phyloP scores from a whole-genome alignment of 179 eudicot species.

The Patellifolia procumbens region DNA sequence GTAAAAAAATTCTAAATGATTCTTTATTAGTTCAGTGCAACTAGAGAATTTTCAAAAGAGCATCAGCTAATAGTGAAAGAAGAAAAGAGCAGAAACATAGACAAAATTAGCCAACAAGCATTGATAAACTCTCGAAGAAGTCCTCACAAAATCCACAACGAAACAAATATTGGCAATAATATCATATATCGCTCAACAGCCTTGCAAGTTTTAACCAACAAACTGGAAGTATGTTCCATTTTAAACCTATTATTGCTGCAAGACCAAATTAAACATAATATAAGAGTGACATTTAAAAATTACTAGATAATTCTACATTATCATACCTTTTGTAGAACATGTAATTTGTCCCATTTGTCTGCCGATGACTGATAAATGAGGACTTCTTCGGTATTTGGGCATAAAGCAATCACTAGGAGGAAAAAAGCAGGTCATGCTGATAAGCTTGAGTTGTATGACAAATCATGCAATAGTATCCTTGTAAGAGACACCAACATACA shows the following conservation, averaged over 20 bases:
- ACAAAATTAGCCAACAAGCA: background rate
- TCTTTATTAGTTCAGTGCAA: background rate
- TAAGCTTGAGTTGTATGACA: constrained; percentile 3
- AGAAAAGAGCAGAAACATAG: background rate
- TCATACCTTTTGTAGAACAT: constrained; percentile 85
- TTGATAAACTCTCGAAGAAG: background rate
- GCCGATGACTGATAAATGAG: constrained; percentile 69
- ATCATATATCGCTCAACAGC: background rate
- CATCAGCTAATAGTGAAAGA: background rate
- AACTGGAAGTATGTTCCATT: background rate
- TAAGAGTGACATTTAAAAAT: background rate
- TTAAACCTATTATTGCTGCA: background rate
- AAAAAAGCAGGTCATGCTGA: background rate
- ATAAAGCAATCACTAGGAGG: constrained; percentile 83
- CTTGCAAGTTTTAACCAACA: background rate
- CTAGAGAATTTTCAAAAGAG: background rate
- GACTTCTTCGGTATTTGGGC: constrained; percentile 93
- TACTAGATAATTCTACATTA: background rate
- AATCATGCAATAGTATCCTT: background rate
- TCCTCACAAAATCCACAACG: background rate
- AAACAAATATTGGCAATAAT: background rate
- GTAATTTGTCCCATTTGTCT: constrained; percentile 87
- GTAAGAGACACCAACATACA: background rate
- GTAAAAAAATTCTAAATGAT: background rate
- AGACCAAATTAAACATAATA: background rate